phyloP scores from a whole-genome alignment of 2,329 filamentous ascomycete genomes.

The Diaporthe velutina region DNA sequence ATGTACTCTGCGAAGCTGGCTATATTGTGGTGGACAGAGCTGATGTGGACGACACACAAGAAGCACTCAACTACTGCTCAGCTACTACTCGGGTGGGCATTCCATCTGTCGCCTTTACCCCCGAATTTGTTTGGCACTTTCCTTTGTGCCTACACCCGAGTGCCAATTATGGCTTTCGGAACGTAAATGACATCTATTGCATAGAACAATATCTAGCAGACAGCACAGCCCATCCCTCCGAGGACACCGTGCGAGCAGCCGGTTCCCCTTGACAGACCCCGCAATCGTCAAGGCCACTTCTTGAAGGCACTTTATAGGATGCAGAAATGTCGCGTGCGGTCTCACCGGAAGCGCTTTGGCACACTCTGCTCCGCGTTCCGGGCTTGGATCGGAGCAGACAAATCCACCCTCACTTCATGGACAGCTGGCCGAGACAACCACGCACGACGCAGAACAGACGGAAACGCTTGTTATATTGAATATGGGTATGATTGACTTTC shows the following conservation, averaged over 20 bases:
- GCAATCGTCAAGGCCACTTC: too few relatives aligned
- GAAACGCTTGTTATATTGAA: neutral
- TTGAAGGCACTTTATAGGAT: neutral
- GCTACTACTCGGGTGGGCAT: too few relatives aligned
- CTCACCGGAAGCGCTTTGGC: too few relatives aligned
- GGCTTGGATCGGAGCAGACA: neutral
- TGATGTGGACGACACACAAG: neutral
- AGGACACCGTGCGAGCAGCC: neutral
- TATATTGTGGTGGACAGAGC: neutral
- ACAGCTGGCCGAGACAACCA: neutral
- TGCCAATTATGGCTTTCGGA: neutral
- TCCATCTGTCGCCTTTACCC: too few relatives aligned
- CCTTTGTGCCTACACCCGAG: neutral
- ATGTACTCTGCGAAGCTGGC: neutral
- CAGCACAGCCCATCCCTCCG: neutral
- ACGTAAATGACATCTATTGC: neutral
- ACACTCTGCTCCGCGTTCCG: neutral
- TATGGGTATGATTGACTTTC: slow-evolving; percentile 22
- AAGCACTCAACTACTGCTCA: neutral
- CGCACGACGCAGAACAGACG: neutral
- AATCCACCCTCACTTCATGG: neutral
- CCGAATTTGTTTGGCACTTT: neutral
- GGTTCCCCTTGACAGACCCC: neutral
- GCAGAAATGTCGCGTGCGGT: neutral
- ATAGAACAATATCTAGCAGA: neutral